Evolutionary conservation across 1,284 basidiomycete species (phyloP).

Genomic region (Dichomitus squalens): DNA sequence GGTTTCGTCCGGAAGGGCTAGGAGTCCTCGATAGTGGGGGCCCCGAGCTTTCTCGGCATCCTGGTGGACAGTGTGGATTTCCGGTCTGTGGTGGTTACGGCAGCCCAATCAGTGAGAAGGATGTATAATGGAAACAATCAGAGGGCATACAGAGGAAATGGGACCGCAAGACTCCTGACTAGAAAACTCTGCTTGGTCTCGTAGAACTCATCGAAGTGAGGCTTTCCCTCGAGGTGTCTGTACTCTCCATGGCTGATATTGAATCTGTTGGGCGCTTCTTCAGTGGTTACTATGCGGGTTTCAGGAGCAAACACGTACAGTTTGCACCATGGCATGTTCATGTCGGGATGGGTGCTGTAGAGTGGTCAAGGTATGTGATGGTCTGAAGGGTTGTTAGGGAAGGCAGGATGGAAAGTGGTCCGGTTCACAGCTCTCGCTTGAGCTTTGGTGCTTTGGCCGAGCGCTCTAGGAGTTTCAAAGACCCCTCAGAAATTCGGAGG

Average conservation of each 20-base stretch:
- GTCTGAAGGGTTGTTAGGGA: no score
- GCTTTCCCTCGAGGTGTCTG: not conserved
- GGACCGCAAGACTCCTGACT: not conserved
- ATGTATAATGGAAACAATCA: not conserved
- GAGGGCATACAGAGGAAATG: not conserved
- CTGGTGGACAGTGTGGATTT: not conserved
- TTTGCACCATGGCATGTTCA: not conserved
- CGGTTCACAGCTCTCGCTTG: no score
- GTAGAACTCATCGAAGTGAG: not conserved
- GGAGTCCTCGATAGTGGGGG: not conserved
- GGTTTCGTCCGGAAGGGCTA: constrained; percentile 7
- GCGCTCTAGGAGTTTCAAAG: no score
- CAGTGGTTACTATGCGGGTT: not conserved
- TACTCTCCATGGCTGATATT: not conserved
- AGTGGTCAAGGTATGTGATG: no score
- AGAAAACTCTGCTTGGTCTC: constrained; percentile 1
- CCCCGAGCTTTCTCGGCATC: not conserved
- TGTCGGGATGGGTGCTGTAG: no score
- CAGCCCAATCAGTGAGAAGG: not conserved
- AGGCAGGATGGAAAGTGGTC: no score
- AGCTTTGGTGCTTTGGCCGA: no score
- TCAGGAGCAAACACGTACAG: not conserved
- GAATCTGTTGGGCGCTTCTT: not conserved
- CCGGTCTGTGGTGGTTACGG: not conserved
- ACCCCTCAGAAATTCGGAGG: no score